phyloP scores from a whole-genome alignment of 2,329 filamentous ascomycete genomes.

The Nothophoma quercina region DNA sequence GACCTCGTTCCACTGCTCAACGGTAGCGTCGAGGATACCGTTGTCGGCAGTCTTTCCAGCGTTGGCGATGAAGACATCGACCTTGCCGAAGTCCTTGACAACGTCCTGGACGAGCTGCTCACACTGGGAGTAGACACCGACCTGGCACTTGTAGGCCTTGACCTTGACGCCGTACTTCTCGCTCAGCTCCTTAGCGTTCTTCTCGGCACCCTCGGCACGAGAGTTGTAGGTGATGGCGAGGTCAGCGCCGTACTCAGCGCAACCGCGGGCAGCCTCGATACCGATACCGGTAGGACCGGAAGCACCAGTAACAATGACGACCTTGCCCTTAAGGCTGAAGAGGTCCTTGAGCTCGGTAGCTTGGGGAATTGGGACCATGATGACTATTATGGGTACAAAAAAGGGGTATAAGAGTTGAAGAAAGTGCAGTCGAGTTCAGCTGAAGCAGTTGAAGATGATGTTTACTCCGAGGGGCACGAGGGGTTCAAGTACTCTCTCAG shows the following conservation, averaged over 20 bases:
- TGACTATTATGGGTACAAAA: slow-evolving; percentile 56
- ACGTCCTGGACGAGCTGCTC: slow-evolving; percentile 66
- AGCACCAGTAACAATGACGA: slow-evolving; percentile 61
- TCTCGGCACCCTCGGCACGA: slow-evolving; percentile 67
- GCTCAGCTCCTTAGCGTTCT: slow-evolving; percentile 69
- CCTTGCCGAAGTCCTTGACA: slow-evolving; percentile 73
- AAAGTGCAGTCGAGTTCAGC: slow-evolving; percentile 23
- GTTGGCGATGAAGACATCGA: slow-evolving; percentile 73
- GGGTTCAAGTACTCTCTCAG: slow-evolving; percentile 45
- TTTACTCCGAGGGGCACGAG: slow-evolving; percentile 29
- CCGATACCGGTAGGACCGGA: slow-evolving; percentile 72
- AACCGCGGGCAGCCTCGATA: slow-evolving; percentile 70
- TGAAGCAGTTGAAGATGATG: slow-evolving; percentile 22
- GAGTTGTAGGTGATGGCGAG: slow-evolving; percentile 73
- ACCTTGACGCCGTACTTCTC: slow-evolving; percentile 69
- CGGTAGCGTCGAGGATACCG: slow-evolving; percentile 73
- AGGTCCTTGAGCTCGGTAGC: slow-evolving; percentile 65
- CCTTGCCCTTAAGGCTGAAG: slow-evolving; percentile 62
- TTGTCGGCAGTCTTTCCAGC: slow-evolving; percentile 74
- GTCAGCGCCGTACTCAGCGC: slow-evolving; percentile 70
- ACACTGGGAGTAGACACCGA: slow-evolving; percentile 64
- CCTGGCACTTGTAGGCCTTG: slow-evolving; percentile 72
- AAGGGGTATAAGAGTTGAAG: slow-evolving; percentile 17
- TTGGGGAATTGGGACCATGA: slow-evolving; percentile 59
- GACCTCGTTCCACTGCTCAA: slow-evolving; percentile 78